Base-by-base conservation (phyloP, 306 rosid species). In the Glycine latifolia region DNA sequence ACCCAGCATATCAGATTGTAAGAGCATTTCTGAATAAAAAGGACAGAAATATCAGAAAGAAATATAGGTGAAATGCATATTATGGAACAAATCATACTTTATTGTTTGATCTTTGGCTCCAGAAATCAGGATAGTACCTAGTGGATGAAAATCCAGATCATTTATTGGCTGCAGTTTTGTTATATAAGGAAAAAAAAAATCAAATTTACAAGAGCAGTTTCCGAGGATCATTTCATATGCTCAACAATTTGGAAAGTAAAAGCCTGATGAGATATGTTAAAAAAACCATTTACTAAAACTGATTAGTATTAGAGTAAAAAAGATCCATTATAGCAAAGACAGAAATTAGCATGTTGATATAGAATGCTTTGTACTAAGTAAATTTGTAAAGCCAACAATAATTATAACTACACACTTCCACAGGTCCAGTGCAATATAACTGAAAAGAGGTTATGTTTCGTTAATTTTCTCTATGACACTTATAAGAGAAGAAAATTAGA, bases 131-230 rank as follows among this genome's bases (percentile, higher is more conserved):
- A 92, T 84, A 69, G 91, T 74, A 86, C 88, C 90, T 83, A 91
- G 97, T 3, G 98, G 97, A 88, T 95, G 95, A 86, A 95, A 95
- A 89, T 95, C 98, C 87, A 95, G 76, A 87, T 92, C 98, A 89
- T 92, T 92, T 80, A 91, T 83, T 65, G 98, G 98, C 98, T 92
- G 97, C 94, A 87, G 61, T 73, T 77, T 81, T 61, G 69, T 75
- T 58, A 48, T 10, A 35, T 7, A 63, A 31, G 15, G 13, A 33
- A 37, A 26, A 26, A 59, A 39, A 81, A 60, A 39, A 73, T 77
- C 72, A 85, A 80, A 70, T 5, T 41, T 11, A 68, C 56, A 50
- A 49, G 31, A 44, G n/a, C 46, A 79, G 14, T 49, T 71, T 76
- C 47, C 20, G 46, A 54, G 56, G 53, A 71, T 14, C 73, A 81